Evolutionary conservation across 2,329 filamentous ascomycete genomes (phyloP).

Genomic region (Fusarium pilosicola): DNA sequence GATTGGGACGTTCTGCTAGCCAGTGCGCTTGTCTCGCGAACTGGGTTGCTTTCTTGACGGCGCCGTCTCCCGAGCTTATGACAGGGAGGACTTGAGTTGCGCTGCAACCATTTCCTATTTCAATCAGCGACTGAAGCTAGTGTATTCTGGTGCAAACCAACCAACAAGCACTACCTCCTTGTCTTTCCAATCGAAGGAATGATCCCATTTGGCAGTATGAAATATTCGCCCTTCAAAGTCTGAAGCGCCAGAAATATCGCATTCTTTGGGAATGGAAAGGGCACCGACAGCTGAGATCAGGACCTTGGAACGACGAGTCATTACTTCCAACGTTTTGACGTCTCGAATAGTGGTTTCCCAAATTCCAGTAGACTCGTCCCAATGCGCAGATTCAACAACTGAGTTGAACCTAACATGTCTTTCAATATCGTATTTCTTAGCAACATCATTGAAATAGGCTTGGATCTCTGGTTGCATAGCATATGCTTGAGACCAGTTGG

Average conservation of each 20-base stretch:
- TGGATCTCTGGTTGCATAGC: conserved; percentile 44
- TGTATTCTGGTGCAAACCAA: background rate
- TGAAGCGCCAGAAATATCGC: conserved; percentile 33
- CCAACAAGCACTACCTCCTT: conserved; percentile 41
- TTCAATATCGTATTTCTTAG: conserved; percentile 31
- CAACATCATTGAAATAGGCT: conserved; percentile 36
- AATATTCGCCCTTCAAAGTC: conserved; percentile 37
- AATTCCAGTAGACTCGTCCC: conserved; percentile 30
- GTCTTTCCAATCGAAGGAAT: conserved; percentile 39
- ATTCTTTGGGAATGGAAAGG: conserved; percentile 35
- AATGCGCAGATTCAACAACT: conserved; percentile 35
- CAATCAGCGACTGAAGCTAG: accelerated
- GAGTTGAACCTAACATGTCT: conserved; percentile 33
- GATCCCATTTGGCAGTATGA: conserved; percentile 43
- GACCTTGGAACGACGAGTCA: conserved; percentile 14
- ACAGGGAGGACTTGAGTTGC: conserved; percentile 41
- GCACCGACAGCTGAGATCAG: conserved; percentile 43
- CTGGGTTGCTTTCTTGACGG: conserved; percentile 55
- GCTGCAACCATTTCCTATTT: conserved; percentile 42
- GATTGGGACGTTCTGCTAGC: conserved; percentile 45
- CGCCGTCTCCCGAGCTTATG: conserved; percentile 29
- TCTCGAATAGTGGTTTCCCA: conserved; percentile 37
- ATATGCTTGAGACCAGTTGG: conserved; percentile 42
- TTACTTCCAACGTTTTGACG: background rate
- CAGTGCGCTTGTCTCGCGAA: conserved; percentile 63